Base-by-base conservation (phyloP, 805 yeast genomes). In the Starmerella ratchasimensis region DNA sequence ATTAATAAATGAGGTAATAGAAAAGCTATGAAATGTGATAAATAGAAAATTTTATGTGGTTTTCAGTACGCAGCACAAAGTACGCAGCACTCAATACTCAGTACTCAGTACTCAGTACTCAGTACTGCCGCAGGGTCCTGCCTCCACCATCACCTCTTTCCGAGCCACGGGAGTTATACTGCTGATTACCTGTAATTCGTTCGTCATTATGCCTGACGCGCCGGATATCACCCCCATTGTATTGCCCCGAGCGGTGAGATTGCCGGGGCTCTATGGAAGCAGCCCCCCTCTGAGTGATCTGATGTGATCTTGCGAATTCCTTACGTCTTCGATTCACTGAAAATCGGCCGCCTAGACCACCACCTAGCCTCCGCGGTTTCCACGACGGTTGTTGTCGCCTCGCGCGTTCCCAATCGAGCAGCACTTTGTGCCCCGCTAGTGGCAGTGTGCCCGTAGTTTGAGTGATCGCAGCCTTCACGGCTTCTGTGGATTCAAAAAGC, bases 271-370 rank as follows among this genome's bases (percentile, higher is more conserved):
- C n/a, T 13, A 25, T 25, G 28, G 28, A 6, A 7, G 14, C 28
- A 25, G 28, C 28, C 14, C 28, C 28, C 15, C 28, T 13, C 13
- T 26, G n/a, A n/a, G n/a, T n/a, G 9, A 39, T 39, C 13, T 31
- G 31, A 14, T 42, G 34, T 5, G 34, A 28, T 13, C 48, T 36
- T 7, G 38, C 31, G 2, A 40, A 5, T 26, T 45, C 49, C 2
- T 32, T 39, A 9, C 34, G 33, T 19, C 41, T 42, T 9, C 45
- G 28, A 2, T 28, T 23, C 6, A 39, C 18, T 3, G 42, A 29
- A 23, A 39, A 39, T 11, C 50, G 26, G 10, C 94, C 94, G 3
- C 96, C 96, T n/a, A 80, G 58, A 0, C 96, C 96, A 3, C 96
- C 96, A 1, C 94, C 95, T 2, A 88, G 62, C 14, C 62, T 43